Conservation (phyloP, 345 rosid species). For the Eucalyptus coolabah region DNA sequence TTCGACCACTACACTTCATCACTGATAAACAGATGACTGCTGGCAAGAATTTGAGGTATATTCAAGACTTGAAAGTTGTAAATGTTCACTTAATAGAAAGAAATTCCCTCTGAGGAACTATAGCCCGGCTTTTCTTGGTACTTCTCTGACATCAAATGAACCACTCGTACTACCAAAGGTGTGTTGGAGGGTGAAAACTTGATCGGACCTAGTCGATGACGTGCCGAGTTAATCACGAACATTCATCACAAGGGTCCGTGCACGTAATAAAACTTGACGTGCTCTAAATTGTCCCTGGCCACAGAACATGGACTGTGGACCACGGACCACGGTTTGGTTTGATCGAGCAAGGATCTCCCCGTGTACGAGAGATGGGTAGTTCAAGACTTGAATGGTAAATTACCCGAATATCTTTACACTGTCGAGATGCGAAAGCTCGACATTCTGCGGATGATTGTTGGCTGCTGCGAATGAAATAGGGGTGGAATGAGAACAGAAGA, state of each 20-base stretch:
- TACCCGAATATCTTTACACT: fast-evolving
- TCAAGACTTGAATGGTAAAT: background rate
- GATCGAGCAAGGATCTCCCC: background rate
- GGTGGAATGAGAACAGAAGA: background rate
- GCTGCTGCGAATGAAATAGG: background rate
- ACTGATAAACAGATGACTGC: background rate
- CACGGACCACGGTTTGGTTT: background rate
- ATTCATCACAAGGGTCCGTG: background rate
- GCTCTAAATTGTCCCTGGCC: background rate
- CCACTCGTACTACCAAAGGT: background rate
- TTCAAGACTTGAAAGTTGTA: background rate
- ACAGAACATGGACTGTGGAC: background rate
- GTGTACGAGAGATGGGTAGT: background rate
- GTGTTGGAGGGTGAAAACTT: background rate
- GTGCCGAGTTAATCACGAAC: background rate
- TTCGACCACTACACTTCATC: background rate
- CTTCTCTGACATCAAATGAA: background rate
- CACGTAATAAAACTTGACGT: background rate
- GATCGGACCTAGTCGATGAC: background rate
- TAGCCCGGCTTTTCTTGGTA: background rate
- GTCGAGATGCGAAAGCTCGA: background rate
- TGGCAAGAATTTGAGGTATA: background rate
- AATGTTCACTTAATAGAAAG: background rate
- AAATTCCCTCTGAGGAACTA: background rate
- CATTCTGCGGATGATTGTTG: background rate